A percentile compares a stretch with the other conserved stretches of the same genome.
phyloP scores from a whole-genome alignment of 768 basidiomycete species.

The Boletus tylopilopsis region DNA sequence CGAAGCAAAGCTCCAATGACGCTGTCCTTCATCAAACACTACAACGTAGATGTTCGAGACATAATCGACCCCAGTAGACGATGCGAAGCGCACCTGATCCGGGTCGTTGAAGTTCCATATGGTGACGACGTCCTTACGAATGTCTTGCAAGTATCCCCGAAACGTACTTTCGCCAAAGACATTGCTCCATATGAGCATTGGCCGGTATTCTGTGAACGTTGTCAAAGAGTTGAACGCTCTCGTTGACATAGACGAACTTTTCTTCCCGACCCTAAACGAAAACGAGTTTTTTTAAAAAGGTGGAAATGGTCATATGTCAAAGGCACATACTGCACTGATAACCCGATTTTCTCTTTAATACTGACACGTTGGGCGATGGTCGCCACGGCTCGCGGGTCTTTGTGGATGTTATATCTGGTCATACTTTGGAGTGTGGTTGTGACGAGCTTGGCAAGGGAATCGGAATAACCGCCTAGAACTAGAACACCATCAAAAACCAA shows the following conservation, averaged over 20 bases:
- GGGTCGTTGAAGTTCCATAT: constrained; percentile 16
- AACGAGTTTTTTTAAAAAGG: not conserved
- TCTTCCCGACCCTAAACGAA: constrained; percentile 4
- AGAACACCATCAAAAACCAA: not conserved
- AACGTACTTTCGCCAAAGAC: constrained; percentile 7
- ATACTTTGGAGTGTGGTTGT: constrained; percentile 2
- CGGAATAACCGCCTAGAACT: constrained; percentile 3
- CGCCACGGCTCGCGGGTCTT: constrained; percentile 8
- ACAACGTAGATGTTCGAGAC: not conserved
- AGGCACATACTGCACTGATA: constrained; percentile 8
- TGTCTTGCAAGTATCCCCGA: constrained; percentile 9
- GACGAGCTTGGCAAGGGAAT: constrained; percentile 3
- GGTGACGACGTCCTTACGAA: constrained; percentile 1
- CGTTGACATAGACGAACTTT: not conserved
- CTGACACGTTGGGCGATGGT: constrained; percentile 15
- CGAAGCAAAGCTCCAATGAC: not conserved
- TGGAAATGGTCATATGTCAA: not conserved
- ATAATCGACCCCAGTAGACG: not conserved
- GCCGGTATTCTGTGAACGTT: constrained; percentile 9
- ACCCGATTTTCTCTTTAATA: constrained; percentile 14
- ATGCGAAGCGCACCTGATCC: not conserved
- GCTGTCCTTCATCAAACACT: constrained; percentile 9
- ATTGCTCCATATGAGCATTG: constrained; percentile 1
- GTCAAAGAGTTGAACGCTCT: not conserved
- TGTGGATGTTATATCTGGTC: constrained; percentile 2